These are phyloP conservation scores for Ophiostoma triangulosporum DNA, from an alignment of 2,329 filamentous ascomycete species.

Conservation along the genomic window DNA sequence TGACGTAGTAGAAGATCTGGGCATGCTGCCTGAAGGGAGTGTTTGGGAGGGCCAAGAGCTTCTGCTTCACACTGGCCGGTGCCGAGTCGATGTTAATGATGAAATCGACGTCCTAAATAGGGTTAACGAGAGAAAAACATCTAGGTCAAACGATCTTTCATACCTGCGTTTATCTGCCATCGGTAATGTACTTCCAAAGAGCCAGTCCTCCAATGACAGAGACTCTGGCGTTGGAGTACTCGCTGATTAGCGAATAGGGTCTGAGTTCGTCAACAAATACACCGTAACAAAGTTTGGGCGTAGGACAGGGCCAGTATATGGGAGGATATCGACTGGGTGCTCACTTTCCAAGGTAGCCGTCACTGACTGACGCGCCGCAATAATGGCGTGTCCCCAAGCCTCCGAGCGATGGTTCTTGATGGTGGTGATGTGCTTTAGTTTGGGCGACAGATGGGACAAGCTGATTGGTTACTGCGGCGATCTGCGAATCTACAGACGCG, in stretches of 20 bases:
- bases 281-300: too few species aligned
- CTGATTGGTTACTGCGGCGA: too few species aligned
- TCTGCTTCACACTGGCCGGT: neutral
- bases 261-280: too few species aligned
- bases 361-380: too few species aligned
- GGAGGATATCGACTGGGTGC: too few species aligned
- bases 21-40: neutral
- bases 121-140: neutral
- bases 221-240: neutral
- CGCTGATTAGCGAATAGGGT: neutral
- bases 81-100: neutral
- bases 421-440: too few species aligned
- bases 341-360: too few species aligned
- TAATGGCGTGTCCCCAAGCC: too few species aligned
- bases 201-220: neutral
- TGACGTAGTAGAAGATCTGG: neutral
- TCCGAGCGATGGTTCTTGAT: too few species aligned
- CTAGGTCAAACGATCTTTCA: neutral
- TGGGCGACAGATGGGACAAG: too few species aligned
- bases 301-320: too few species aligned
- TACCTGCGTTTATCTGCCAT: neutral
- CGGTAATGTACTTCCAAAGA: neutral
- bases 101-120: neutral
- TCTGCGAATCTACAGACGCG: too few species aligned
- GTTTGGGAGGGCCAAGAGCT: neutral